These are phyloP conservation scores for Fusarium sulawesiense DNA, from an alignment of 2,329 filamentous ascomycete species.

Conservation along the genomic window DNA sequence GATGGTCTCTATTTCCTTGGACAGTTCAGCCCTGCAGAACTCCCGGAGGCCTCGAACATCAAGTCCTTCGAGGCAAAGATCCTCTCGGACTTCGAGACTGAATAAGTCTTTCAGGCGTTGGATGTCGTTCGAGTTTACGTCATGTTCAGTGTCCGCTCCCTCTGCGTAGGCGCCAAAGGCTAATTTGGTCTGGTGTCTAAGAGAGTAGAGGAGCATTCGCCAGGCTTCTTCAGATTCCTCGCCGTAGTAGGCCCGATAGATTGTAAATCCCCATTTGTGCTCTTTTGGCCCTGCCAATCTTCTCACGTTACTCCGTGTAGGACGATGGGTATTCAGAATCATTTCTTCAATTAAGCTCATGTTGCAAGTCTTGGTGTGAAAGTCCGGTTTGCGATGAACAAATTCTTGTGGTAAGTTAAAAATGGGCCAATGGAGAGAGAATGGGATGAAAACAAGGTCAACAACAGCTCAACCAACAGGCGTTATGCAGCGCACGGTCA, in stretches of 20 bases:
- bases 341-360: too few relatives aligned
- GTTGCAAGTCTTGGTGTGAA: too few relatives aligned
- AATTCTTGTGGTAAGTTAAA: too few relatives aligned
- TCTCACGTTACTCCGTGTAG: too few relatives aligned
- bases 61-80: background rate
- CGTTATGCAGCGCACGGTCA: too few relatives aligned
- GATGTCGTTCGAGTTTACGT: background rate
- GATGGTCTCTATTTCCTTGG: fast-evolving
- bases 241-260: background rate
- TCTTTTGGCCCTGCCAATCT: too few relatives aligned
- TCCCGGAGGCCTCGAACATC: background rate
- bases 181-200: background rate
- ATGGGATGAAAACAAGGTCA: too few relatives aligned
- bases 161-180: background rate
- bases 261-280: background rate
- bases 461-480: too few relatives aligned
- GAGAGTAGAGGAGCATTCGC: background rate
- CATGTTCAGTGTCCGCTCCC: background rate
- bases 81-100: fast-evolving
- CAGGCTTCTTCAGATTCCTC: background rate
- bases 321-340: too few relatives aligned
- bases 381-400: too few relatives aligned
- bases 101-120: background rate
- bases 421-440: too few relatives aligned
- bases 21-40: background rate